Conservation (phyloP, 805 yeast species). For the Blastobotrys parvus region DNA sequence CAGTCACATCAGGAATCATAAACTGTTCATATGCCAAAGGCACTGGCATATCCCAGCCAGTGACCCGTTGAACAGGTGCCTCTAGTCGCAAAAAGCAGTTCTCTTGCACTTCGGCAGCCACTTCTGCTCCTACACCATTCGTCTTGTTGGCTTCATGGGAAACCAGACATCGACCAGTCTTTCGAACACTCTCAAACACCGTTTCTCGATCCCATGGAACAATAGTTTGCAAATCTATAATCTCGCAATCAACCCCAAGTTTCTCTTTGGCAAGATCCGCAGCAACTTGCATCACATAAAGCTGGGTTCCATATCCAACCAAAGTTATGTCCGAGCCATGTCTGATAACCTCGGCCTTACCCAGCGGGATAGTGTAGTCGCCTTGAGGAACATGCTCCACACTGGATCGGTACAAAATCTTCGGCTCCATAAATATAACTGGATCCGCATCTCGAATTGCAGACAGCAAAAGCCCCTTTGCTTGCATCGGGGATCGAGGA, state of each 20-base stretch:
- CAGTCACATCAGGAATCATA: constrained; percentile 77
- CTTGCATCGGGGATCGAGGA: constrained; percentile 85
- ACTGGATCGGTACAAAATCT: constrained; percentile 75
- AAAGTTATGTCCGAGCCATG: constrained; percentile 78
- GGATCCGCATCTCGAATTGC: constrained; percentile 93
- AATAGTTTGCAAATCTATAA: constrained; percentile 81
- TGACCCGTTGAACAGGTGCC: constrained; percentile 89
- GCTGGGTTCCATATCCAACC: constrained; percentile 79
- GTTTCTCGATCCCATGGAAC: constrained; percentile 86
- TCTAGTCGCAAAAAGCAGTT: constrained; percentile 88
- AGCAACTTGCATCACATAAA: constrained; percentile 68
- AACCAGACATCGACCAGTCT: constrained; percentile 75
- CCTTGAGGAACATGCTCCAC: constrained; percentile 76
- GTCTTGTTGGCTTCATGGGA: constrained; percentile 91
- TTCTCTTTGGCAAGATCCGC: constrained; percentile 71
- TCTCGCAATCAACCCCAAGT: constrained; percentile 77
- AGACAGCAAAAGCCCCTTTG: constrained; percentile 83
- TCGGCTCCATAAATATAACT: constrained; percentile 88
- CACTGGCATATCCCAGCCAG: constrained; percentile 97
- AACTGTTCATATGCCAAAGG: constrained; percentile 92
- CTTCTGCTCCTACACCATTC: constrained; percentile 91
- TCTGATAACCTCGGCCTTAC: constrained; percentile 78
- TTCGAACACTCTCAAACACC: constrained; percentile 70
- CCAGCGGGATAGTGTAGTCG: constrained; percentile 79
- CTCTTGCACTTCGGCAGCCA: constrained; percentile 90